These are phyloP conservation scores for Xanthoceras sorbifolium DNA, from an alignment of 345 rosid species.

Conservation along the genomic window DNA sequence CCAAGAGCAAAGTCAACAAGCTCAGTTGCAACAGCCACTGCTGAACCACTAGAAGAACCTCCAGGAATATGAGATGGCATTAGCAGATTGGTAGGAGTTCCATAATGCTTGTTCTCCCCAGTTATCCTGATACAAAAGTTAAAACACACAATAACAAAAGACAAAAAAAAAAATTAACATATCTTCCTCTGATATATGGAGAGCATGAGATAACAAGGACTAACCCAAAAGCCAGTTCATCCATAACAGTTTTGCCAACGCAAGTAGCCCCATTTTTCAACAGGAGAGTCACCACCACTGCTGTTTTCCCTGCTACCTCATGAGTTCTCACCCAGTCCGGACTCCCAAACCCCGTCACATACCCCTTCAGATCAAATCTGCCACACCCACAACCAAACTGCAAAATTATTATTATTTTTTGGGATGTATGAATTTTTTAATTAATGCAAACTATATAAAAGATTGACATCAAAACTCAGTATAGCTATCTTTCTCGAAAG, in stretches of 20 bases:
- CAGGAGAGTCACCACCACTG: constrained; percentile 63
- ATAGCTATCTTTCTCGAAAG: too few species aligned
- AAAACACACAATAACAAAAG: constrained; percentile 18
- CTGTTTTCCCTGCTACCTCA: constrained; percentile 68
- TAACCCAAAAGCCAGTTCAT: constrained; percentile 83
- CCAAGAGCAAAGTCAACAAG: constrained; percentile 91
- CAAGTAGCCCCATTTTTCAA: constrained; percentile 90
- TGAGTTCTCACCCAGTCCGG: constrained; percentile 83
- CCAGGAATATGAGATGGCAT: constrained; percentile 74
- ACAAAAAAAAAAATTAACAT: not conserved
- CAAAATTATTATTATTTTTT: not conserved
- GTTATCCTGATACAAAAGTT: constrained; percentile 45
- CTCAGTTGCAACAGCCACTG: constrained; percentile 84
- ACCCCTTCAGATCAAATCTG: constrained; percentile 84
- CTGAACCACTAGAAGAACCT: constrained; percentile 96
- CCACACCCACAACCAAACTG: constrained; percentile 8
- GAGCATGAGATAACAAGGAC: not conserved
- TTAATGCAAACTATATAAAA: not conserved
- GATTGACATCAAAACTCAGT: not conserved
- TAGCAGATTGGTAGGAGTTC: constrained; percentile 74
- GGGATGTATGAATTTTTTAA: not conserved
- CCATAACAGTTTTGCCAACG: constrained; percentile 84
- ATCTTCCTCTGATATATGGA: not conserved
- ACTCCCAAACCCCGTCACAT: constrained; percentile 82
- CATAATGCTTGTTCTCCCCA: constrained; percentile 87